Evolutionary conservation across 148 eudicot species (phyloP).

Genomic region (Cornus controversa): DNA sequence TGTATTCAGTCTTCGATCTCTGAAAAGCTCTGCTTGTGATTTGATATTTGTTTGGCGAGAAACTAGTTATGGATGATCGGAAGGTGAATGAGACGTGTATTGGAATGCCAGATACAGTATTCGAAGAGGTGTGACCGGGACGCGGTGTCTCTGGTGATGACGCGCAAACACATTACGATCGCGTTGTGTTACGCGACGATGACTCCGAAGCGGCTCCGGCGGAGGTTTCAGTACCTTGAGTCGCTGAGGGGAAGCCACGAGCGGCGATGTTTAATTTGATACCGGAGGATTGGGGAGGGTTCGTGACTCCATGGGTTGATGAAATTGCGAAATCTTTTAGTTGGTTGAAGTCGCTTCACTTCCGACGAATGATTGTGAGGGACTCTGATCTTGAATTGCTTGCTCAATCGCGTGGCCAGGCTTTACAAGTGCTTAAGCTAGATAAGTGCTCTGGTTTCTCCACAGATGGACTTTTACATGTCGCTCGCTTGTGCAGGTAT

Average conservation of each 20-base stretch:
- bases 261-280: slow-evolving; percentile 95
- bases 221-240: slow-evolving; percentile 67
- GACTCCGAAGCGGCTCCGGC: slow-evolving; percentile 56
- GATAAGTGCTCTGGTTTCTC: slow-evolving; percentile 92
- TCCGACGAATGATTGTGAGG: slow-evolving; percentile 81
- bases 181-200: slow-evolving; percentile 77
- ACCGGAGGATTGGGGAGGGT: slow-evolving; percentile 97
- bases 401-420: slow-evolving; percentile 40
- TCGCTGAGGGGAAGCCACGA: slow-evolving; percentile 87
- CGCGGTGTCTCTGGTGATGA: slow-evolving; percentile 51
- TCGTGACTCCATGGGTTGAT: slow-evolving; percentile 69
- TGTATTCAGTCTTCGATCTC: neutral
- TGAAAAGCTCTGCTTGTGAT: neutral
- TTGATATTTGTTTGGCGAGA: neutral
- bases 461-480: slow-evolving; percentile 73
- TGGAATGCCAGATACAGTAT: slow-evolving; percentile 54
- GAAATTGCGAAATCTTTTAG: slow-evolving; percentile 34
- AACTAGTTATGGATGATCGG: slow-evolving; percentile 23
- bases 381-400: slow-evolving; percentile 70
- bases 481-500: slow-evolving; percentile 65
- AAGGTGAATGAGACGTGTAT: neutral
- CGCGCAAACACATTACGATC: slow-evolving; percentile 71
- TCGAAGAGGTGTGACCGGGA: slow-evolving; percentile 63
- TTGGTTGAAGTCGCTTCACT: slow-evolving; percentile 58
- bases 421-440: slow-evolving; percentile 48